phyloP scores from a whole-genome alignment of 1,284 basidiomycete genomes.

The Takashimella tepidaria region DNA sequence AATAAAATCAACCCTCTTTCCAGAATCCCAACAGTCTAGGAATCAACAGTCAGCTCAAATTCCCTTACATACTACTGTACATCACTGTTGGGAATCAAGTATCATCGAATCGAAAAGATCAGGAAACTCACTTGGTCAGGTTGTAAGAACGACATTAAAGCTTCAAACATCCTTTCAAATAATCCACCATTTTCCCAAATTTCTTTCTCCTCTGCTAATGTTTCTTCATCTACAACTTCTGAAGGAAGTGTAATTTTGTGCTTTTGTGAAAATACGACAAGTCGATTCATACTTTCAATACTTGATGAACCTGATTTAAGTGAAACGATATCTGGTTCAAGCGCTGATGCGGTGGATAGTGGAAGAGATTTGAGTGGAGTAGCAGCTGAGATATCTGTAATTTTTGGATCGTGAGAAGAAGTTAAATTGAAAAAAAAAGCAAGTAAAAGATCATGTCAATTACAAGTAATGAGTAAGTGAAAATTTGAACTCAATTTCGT shows the following conservation, averaged over 20 bases:
- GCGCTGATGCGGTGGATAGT: constrained; percentile 5
- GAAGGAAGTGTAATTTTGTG: constrained; percentile 16
- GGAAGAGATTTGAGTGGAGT: constrained; percentile 15
- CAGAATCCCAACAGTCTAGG: constrained; percentile 20
- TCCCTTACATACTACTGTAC: not conserved
- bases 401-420: too few species aligned
- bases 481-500: constrained; percentile 8
- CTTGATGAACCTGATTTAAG: constrained; percentile 16
- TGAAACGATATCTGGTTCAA: constrained; percentile 21
- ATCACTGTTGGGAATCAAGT: too few species aligned
- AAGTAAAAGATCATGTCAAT: too few species aligned
- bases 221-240: constrained; percentile 5
- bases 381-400: constrained; percentile 4
- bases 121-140: constrained; percentile 25
- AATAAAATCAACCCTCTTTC: constrained; percentile 36
- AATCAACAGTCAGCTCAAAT: constrained; percentile 2
- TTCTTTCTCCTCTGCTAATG: constrained; percentile 1
- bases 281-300: constrained; percentile 26
- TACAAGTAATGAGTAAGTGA: not conserved
- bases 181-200: constrained; percentile 25
- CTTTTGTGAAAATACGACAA: constrained; percentile 26
- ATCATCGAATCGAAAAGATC: too few species aligned
- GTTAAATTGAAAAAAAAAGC: too few species aligned
- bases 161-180: constrained; percentile 31
- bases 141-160: constrained; percentile 24